Base-by-base conservation (phyloP, 202 grass and related monocot species). In the Setaria italica region DNA sequence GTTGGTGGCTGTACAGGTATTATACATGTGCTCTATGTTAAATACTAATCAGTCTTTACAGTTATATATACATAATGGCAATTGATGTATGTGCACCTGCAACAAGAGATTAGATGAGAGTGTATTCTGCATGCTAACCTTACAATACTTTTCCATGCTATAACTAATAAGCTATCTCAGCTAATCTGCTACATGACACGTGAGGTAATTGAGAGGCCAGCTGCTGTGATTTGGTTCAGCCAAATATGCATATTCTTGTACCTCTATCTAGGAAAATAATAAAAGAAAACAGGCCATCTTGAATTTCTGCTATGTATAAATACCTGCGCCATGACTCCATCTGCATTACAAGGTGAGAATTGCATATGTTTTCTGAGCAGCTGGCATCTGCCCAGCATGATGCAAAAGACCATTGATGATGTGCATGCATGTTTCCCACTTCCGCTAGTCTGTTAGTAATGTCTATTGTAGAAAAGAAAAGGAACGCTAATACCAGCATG, bases 1-100 rank as follows among this genome's bases (percentile, higher is more conserved):
- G 91, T 98, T 70, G 89, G 92, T 68, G 95, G 92, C 7, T 98
- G 95, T 87, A 90, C 95, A 95, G 95, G 91, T 98, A 92, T 66
- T 82, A 49, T 67, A 33, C 43, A 37, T 74, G 50, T 58, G 65
- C 19, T 67, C 32, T 72, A 76, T 82, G 19, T 77, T 88, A 33
- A 80, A 72, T 85, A 0, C 66, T 62, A 9, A 73, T 82, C 80
- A 60, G 30, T 80, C 35, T 80, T 69, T 72, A 72, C 51, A 53
- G 53, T 83, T 39, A 64, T 76, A 56, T 34, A 9, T 16, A n/a
- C 14, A 32, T 76, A 72, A 54, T 53, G 16, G 42, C 74, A 33
- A 73, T 20, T 69, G 58, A 45, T 72, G 39, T 78, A n/a, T 77
- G 43, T 42, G 25, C 84, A 39, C 62, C 37, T 34, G 30, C 25